Evolutionary conservation across 805 yeast genomes (phyloP), one percentile per base, ranked within the genome.

Genomic region (Huiozyma naganishii): DNA sequence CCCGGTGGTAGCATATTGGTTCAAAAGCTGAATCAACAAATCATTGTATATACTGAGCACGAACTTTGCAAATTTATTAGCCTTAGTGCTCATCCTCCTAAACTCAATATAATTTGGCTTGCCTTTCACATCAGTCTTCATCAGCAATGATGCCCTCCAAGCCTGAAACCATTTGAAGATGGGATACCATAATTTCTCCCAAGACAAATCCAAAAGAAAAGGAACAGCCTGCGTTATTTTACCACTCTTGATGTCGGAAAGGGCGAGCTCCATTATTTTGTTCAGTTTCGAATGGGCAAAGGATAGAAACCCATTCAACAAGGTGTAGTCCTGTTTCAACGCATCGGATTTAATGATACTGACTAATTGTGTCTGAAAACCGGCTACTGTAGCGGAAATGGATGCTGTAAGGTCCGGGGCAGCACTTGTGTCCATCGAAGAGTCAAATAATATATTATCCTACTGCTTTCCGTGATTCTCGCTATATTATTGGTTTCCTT

Each of bases 131-230:
- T 41, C 45, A 32, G 28, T 39, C 46, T 48, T 45, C 36, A 49
- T 41, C 38, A 49, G 41, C 39, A 42, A 50, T 40, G 45, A 48
- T 42, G 44, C 52, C 51, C 46, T 48, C 53, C 63, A 67, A 8
- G 58, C 52, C 53, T 74, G 78, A 52, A 71, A 80, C 55, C 71
- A 71, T 50, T 77, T 79, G 47, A 80, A 69, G 2, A 77, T 72
- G 1, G 86, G 86, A 52, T 78, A 77, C 50, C 78, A 82, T 48
- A 82, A 69, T 5, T 76, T 75, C 30, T 67, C 56, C 88, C 88
- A 82, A 17, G 77, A 58, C 5, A 58, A 51, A 41, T 77, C 81
- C 13, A 81, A 66, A 6, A 73, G 45, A 29, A 10, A n/a, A 6
- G 39, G 39, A 17, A 17, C 23, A 9, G 33, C 33, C 9, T 8